phyloP scores from a whole-genome alignment of 371 early-diverging fungal genomes.

The Lichtheimia corymbifera region DNA sequence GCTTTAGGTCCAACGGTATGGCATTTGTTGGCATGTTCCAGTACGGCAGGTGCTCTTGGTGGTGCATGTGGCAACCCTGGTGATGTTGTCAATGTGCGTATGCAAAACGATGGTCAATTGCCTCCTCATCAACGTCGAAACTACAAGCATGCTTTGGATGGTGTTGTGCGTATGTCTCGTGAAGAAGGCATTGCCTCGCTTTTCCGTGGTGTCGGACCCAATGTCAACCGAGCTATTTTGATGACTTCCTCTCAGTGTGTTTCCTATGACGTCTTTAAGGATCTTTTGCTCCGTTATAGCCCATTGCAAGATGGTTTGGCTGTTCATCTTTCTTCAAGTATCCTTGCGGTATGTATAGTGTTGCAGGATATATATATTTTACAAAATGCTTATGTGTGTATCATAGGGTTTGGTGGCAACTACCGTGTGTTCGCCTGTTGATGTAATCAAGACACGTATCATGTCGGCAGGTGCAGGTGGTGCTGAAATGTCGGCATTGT shows the following conservation, averaged over 20 bases:
- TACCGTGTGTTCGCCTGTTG: constrained; percentile 68
- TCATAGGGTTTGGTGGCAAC: constrained; percentile 68
- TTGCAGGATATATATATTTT: too few relatives aligned
- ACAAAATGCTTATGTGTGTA: background rate
- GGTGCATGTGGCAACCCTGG: constrained; percentile 75
- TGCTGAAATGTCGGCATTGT: constrained; percentile 33
- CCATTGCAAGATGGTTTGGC: constrained; percentile 53
- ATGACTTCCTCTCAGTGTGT: constrained; percentile 69
- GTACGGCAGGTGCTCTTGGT: constrained; percentile 64
- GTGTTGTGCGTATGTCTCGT: constrained; percentile 54
- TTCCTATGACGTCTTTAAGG: constrained; percentile 62
- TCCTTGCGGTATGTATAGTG: constrained; percentile 49
- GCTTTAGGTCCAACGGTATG: constrained; percentile 36
- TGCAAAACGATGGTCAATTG: constrained; percentile 74
- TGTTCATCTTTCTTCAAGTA: constrained; percentile 64
- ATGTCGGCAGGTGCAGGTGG: constrained; percentile 56
- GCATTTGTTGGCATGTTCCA: constrained; percentile 53
- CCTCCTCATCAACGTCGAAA: constrained; percentile 58
- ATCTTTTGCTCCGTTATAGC: constrained; percentile 43
- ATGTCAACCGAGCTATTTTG: constrained; percentile 62
- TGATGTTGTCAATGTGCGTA: constrained; percentile 71
- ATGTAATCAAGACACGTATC: constrained; percentile 77
- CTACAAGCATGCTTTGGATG: constrained; percentile 69
- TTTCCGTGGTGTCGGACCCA: constrained; percentile 65
- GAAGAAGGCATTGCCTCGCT: constrained; percentile 58